Conservation (phyloP, 306 rosid genomes). For the Medicago lupulina region DNA sequence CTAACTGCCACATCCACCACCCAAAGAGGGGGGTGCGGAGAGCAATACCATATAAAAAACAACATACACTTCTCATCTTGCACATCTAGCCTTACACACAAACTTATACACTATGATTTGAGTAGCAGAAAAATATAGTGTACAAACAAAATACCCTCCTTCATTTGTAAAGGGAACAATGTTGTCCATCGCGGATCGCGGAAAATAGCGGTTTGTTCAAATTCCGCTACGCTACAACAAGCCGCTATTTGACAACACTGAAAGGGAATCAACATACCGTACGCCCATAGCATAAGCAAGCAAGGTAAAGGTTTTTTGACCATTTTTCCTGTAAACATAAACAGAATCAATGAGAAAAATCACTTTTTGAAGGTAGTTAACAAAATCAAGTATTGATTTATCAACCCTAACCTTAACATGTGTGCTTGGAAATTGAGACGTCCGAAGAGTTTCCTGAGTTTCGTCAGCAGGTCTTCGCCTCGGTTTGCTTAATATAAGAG, state of each 20-base stretch:
- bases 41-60: conserved; percentile 18
- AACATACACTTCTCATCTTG: conserved; percentile 33
- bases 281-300: conserved; percentile 91
- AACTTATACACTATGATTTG: conserved; percentile 17
- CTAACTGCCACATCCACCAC: conserved; percentile 35
- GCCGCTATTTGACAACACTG: no score
- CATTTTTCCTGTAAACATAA: conserved; percentile 80
- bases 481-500: conserved; percentile 90
- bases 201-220: no score
- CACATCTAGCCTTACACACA: conserved; percentile 25
- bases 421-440: conserved; percentile 94
- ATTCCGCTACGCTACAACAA: no score
- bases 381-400: not conserved
- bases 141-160: conserved; percentile 40
- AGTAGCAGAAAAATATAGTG: conserved; percentile 25
- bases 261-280: conserved; percentile 67
- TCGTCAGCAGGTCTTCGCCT: conserved; percentile 86
- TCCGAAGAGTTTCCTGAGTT: conserved; percentile 89
- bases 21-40: conserved; percentile 20
- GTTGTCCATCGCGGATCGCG: no score
- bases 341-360: conserved; percentile 27
- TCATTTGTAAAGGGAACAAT: not conserved
- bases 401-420: conserved; percentile 79
- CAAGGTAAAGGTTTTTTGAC: conserved; percentile 86
- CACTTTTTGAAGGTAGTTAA: not conserved